Evolutionary conservation across 2,329 filamentous ascomycete species (phyloP).

Genomic region (Aureobasidium melanogenum): DNA sequence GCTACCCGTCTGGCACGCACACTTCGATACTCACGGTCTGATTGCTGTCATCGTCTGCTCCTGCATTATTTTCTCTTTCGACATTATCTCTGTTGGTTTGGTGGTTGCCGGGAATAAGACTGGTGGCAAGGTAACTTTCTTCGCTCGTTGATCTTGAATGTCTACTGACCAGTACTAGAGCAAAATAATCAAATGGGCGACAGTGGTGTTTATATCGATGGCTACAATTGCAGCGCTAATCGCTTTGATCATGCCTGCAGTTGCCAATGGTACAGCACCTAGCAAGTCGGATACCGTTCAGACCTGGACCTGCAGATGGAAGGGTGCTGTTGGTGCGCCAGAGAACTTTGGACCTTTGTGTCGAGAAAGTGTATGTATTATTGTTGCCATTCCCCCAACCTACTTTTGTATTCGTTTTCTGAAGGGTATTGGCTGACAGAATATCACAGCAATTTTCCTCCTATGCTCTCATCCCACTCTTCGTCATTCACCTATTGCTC

Average conservation of each 20-base stretch:
- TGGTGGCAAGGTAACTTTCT: not conserved
- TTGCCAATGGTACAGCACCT: constrained; percentile 22
- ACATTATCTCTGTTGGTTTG: constrained; percentile 26
- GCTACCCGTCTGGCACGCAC: constrained; percentile 39
- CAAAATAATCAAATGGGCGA: constrained; percentile 13
- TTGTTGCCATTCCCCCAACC: not conserved
- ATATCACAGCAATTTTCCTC: constrained; percentile 32
- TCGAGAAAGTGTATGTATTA: constrained; percentile 29
- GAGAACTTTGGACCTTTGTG: constrained; percentile 32
- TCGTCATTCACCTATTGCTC: constrained; percentile 30
- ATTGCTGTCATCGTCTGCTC: constrained; percentile 28
- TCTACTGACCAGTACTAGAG: not conserved
- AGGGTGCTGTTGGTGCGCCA: constrained; percentile 18
- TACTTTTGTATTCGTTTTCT: not conserved
- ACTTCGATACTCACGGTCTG: constrained; percentile 38
- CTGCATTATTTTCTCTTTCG: constrained; percentile 32
- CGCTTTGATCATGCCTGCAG: constrained; percentile 29
- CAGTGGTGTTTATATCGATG: constrained; percentile 19
- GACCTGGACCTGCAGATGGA: constrained; percentile 30
- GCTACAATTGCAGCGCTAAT: constrained; percentile 31
- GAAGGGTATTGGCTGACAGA: not conserved
- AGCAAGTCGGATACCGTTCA: constrained; percentile 25
- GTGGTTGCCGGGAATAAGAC: constrained; percentile 11
- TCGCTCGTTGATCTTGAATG: too few species aligned
- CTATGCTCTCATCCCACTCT: constrained; percentile 33